Evolutionary conservation across 2,329 filamentous ascomycete species (phyloP), one percentile per base, ranked within the genome.

Genomic region (Penicillium sp.): DNA sequence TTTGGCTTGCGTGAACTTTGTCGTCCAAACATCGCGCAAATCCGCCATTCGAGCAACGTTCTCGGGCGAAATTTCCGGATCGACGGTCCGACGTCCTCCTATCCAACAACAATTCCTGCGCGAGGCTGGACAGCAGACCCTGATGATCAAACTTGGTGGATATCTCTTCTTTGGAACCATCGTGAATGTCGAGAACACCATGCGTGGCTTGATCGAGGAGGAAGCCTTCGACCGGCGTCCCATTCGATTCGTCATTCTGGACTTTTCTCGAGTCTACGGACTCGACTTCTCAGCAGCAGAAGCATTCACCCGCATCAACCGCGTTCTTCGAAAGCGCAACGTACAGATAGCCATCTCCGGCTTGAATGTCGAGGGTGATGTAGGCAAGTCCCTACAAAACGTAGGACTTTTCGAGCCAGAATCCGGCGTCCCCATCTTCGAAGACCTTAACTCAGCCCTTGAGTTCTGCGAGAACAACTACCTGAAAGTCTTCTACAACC

Each of bases 101-200:
- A 87, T 92, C 4, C 94, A 99, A 67, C 88, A 93, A 59, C 86
- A 89, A 58, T 99, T 94, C 70, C 80, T 99, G 4, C 87, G 88
- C 60, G 84, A 93, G 63, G 93, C 94, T 17, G 93, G 93, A 3
- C 84, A 86, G 33, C 94, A 99, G 72, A 94, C 95, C 35, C 89
- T 90, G 58, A 87, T 97, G 50, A 89, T 96, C 69, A 97, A 97
- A 74, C 83, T 99, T 17, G 89, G 90, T 0, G 93, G 94, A 0
- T 97, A 93, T 70, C 84, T 99, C n/a, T 99, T 99, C 80, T 99
- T 99, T 66, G 94, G 94, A 17, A 97, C 93, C 3, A 96, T 99
- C 63, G 93, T 97, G 53, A 91, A 91, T 48, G 93, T 99, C 0
- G 94, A 99, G 74, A 89, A 91, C 62, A 89, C 89, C 62, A 93